These are phyloP conservation scores for Sarocladium kiliense DNA, from an alignment of 2,329 filamentous ascomycete genomes.

Conservation along the genomic window DNA sequence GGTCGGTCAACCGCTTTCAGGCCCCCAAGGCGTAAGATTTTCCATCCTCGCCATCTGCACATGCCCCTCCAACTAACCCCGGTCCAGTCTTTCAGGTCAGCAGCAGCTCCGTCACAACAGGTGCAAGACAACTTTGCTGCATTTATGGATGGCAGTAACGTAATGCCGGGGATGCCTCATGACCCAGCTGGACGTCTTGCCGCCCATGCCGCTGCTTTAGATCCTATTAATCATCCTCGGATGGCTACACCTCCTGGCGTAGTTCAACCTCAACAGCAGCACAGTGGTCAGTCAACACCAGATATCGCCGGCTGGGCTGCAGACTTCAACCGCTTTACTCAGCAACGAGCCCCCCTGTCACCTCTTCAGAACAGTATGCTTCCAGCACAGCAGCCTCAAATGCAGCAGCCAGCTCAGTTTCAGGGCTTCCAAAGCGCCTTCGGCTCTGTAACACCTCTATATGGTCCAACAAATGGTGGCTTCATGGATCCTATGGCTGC, in stretches of 20 bases:
- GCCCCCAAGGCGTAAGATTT: conserved; percentile 24
- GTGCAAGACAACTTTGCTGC: conserved; percentile 27
- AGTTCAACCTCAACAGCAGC: conserved; percentile 16
- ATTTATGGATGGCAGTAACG: conserved; percentile 26
- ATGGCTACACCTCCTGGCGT: conserved; percentile 16
- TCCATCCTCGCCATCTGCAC: not conserved
- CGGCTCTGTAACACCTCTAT: conserved; percentile 19
- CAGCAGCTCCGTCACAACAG: conserved; percentile 19
- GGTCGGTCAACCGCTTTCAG: conserved; percentile 22
- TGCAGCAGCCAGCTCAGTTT: conserved; percentile 15
- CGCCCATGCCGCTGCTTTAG: conserved; percentile 27
- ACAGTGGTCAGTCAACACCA: conserved; percentile 17
- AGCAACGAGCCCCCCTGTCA: not conserved
- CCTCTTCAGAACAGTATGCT: conserved; percentile 4
- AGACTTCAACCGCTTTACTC: conserved; percentile 28
- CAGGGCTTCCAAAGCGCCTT: conserved; percentile 27
- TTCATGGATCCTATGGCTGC: conserved; percentile 19
- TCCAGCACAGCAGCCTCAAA: conserved; percentile 12
- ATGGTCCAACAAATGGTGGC: conserved; percentile 19
- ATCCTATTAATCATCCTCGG: conserved; percentile 19
- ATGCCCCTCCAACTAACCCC: not conserved
- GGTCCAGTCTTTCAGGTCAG: conserved; percentile 28
- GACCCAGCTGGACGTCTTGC: conserved; percentile 29
- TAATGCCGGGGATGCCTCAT: conserved; percentile 23
- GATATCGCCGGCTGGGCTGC: conserved; percentile 29